Evolutionary conservation across 1,284 basidiomycete species (phyloP).

Genomic region (Volvariella volvacea): DNA sequence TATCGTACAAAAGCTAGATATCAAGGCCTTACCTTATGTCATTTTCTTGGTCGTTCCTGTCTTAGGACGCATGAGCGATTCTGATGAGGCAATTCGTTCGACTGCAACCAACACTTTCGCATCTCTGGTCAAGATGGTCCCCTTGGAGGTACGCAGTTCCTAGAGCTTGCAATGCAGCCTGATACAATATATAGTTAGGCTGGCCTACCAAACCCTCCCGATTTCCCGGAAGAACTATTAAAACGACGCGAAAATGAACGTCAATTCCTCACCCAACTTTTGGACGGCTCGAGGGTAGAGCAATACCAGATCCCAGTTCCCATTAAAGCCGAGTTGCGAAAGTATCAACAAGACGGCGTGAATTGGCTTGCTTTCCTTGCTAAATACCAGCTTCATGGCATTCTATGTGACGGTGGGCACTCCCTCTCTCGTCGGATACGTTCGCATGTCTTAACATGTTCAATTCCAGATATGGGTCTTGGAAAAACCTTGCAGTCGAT

Average conservation of each 20-base stretch:
- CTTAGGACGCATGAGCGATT: constrained; percentile 95
- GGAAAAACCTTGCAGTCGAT: constrained; percentile 99
- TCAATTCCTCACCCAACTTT: constrained; percentile 88
- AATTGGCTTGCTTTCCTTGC: constrained; percentile 99
- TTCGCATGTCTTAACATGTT: constrained; percentile 5
- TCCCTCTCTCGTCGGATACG: background rate
- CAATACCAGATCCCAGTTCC: constrained; percentile 83
- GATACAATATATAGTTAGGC: constrained; percentile 43
- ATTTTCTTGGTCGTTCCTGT: constrained; percentile 97
- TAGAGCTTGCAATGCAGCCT: background rate
- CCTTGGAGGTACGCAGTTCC: constrained; percentile 74
- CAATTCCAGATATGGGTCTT: constrained; percentile 85
- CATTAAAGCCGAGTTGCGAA: constrained; percentile 92
- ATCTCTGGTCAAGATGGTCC: constrained; percentile 98
- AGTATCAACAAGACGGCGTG: constrained; percentile 98
- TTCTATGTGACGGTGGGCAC: constrained; percentile 91
- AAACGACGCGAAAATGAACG: constrained; percentile 85
- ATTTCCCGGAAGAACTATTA: constrained; percentile 88
- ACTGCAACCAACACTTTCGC: constrained; percentile 97
- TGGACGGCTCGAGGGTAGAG: constrained; percentile 93
- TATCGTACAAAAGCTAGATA: constrained; percentile 86
- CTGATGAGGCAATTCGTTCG: constrained; percentile 86
- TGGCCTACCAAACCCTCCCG: constrained; percentile 90
- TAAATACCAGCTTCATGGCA: constrained; percentile 96
- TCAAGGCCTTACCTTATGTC: constrained; percentile 95